phyloP scores from a whole-genome alignment of 2,329 filamentous ascomycete genomes.

The Hypoxylon sp. region DNA sequence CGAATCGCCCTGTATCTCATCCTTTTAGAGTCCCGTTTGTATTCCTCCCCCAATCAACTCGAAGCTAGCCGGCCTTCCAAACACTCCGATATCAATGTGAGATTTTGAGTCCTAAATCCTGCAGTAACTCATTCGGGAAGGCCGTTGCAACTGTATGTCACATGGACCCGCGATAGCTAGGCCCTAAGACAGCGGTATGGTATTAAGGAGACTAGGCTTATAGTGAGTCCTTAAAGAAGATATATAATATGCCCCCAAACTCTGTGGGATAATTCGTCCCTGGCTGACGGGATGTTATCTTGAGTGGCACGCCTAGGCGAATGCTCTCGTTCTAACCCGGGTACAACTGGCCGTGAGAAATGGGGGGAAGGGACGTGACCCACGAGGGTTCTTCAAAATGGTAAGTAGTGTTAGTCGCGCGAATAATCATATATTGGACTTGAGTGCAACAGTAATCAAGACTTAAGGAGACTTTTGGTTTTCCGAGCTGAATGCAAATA shows the following conservation, averaged over 20 bases:
- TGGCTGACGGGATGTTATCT: neutral
- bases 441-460: neutral
- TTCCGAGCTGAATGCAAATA: neutral
- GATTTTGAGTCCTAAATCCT: neutral
- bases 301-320: neutral
- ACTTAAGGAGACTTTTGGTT: neutral
- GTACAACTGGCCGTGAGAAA: neutral
- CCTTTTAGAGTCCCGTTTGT: neutral
- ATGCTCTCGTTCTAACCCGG: neutral
- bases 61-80: neutral
- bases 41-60: neutral
- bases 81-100: neutral
- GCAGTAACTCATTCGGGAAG: neutral
- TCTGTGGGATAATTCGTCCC: neutral
- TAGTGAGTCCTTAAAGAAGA: neutral
- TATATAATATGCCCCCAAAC: neutral
- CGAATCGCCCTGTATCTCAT: neutral
- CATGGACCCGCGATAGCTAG: neutral
- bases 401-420: neutral
- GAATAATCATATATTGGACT: neutral
- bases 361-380: neutral
- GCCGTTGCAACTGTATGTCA: neutral
- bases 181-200: neutral
- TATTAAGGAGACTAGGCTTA: neutral
- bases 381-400: neutral